Conservation (phyloP, 1,284 basidiomycete genomes). For the Earliella scabrosa region DNA sequence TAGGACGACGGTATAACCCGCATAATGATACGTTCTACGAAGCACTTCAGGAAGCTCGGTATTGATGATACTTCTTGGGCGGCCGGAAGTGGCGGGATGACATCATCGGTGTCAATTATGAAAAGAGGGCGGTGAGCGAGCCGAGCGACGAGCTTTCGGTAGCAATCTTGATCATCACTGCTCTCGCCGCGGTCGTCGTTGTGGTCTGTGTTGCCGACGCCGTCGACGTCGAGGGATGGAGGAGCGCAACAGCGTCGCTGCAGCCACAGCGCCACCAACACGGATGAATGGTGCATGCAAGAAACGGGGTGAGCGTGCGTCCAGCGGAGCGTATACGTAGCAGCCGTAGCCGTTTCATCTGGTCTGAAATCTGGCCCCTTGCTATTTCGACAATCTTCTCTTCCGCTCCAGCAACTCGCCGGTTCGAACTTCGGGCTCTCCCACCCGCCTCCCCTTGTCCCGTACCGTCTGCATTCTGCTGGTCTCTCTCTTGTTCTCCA, state of each 20-base stretch:
- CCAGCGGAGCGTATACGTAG: too few species aligned
- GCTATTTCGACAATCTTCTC: not conserved
- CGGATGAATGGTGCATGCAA: constrained; percentile 14
- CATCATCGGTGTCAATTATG: constrained; percentile 9
- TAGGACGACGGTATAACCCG: not conserved
- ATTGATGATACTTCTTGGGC: not conserved
- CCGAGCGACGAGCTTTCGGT: not conserved
- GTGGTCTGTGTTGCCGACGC: not conserved
- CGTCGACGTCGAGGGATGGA: not conserved
- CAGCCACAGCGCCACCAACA: constrained; percentile 7
- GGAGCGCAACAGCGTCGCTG: not conserved
- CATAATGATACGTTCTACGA: too few species aligned
- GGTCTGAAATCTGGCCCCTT: not conserved
- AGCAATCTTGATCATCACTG: not conserved
- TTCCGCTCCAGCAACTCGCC: constrained; percentile 8
- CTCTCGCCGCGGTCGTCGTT: not conserved
- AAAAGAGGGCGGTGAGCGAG: not conserved
- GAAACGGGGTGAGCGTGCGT: too few species aligned
- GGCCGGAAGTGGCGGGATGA: constrained; percentile 11
- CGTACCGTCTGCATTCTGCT: not conserved
- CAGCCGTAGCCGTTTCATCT: not conserved
- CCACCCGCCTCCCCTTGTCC: not conserved
- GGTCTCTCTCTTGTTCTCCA: not conserved
- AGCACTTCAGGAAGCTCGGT: too few species aligned
- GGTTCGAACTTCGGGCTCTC: constrained; percentile 5